Evolutionary conservation across 495 filamentous ascomycete species (phyloP), one percentile per base, ranked within the genome.

Genomic region (Lepraria neglecta): DNA sequence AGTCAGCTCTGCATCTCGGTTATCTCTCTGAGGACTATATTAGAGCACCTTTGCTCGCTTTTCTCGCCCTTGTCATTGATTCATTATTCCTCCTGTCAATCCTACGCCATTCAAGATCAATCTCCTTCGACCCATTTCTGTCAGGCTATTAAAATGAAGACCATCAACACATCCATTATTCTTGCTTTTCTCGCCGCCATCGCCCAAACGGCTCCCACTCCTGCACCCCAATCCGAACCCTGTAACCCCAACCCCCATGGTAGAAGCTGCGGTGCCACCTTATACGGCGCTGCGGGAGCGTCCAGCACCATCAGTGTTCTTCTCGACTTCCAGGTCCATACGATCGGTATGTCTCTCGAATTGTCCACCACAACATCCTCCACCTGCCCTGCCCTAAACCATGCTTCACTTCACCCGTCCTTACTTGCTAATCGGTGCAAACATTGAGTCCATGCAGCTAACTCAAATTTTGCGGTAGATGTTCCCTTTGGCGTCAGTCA

Each of bases 221-320:
- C 47, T 31, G 48, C 31, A 1, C 48, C 48, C 17, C 47, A 50
- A 50, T 3, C 21, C 5, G 21, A 27, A n/a, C 21, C 48, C 28
- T 51, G 48, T 27, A 51, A 51, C 27, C 48, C 48, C 24, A 51
- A 51, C 27, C 24, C 48, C 21, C 48, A 51, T 30, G 48, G 48
- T 28, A 24, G 48, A 21, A 15, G 4, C 27, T 51, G 48, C 48
- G 10, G 3, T n/a, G 48, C 48, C 48, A 31, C 15, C 48, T n/a
- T 51, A 17, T 51, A 51, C 48, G 48, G 48, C 11, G 48, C 48
- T 51, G 48, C 48, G 0, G 48, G 48, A 6, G 48, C 28, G 28
- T 28, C 3, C 2, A 4, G n/a, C 17, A n/a, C 14, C 4, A 1
- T 51, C 48, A 31, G 2, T 17, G 12, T 15, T 1, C 24, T 28